phyloP scores from a whole-genome alignment of 31 red algal genomes.

The Asparagopsis taxiformis region DNA sequence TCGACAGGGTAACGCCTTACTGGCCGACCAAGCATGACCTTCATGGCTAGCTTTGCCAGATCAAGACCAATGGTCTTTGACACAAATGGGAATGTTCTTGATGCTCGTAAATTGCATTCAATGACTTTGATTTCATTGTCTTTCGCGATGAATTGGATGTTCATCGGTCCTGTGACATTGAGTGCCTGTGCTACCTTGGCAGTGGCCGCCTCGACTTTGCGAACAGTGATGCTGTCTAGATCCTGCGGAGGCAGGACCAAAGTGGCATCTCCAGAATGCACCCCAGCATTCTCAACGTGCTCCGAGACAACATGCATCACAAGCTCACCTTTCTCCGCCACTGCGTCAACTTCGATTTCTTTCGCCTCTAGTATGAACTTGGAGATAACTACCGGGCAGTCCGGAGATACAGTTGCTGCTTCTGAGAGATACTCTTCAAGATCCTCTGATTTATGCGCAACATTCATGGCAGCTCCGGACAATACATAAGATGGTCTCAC shows the following conservation, averaged over 20 bases:
- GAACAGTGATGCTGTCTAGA: constrained; percentile 82
- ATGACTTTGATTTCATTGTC: constrained; percentile 99
- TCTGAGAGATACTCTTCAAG: constrained; percentile 88
- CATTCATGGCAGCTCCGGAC: constrained; percentile 98
- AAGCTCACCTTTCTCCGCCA: constrained; percentile 91
- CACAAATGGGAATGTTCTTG: constrained; percentile 94
- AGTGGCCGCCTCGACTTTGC: constrained; percentile 90
- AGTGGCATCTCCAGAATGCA: constrained; percentile 98
- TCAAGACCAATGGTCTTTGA: constrained; percentile 97
- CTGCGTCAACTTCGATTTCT: constrained; percentile 99
- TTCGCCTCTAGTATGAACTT: constrained; percentile 99
- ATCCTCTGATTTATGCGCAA: constrained; percentile 90
- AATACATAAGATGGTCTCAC: constrained; percentile 97
- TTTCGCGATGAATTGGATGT: constrained; percentile 99
- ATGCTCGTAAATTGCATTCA: constrained; percentile 96
- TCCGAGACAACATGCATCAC: constrained; percentile 95
- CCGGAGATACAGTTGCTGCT: constrained; percentile 87
- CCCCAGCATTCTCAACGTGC: constrained; percentile 99
- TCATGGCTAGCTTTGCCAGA: constrained; percentile 90
- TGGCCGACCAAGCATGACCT: constrained; percentile 85
- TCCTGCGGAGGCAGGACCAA: constrained; percentile 90
- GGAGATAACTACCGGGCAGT: constrained; percentile 94
- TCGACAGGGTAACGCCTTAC: constrained; percentile 83
- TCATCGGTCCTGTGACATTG: constrained; percentile 97
- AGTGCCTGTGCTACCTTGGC: constrained; percentile 84